Conservation (phyloP, 306 rosid genomes). For the Glycine latifolia region DNA sequence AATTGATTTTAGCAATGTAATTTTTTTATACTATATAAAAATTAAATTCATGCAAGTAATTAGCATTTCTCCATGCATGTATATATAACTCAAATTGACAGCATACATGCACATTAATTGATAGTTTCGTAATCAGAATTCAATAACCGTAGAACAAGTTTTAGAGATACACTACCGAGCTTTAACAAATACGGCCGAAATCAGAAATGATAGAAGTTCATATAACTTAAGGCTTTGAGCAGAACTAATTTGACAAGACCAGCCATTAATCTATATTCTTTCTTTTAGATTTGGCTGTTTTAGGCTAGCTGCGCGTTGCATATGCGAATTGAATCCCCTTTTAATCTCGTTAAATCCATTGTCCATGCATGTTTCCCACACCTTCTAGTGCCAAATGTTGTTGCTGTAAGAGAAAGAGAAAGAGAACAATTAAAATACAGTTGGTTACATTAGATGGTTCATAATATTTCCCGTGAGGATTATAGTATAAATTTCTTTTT, state of each 20-base stretch:
- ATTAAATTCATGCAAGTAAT: too few relatives aligned
- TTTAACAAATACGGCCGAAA: conserved; percentile 20
- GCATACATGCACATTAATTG: neutral
- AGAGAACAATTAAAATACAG: neutral
- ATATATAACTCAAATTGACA: neutral
- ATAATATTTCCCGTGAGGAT: neutral
- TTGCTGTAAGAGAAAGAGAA: conserved; percentile 40
- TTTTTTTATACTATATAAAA: too few relatives aligned
- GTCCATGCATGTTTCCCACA: conserved; percentile 66
- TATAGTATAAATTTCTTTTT: neutral
- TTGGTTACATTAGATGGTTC: neutral
- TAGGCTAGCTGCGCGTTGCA: conserved; percentile 69
- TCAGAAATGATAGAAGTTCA: conserved; percentile 30
- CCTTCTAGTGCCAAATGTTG: conserved; percentile 69
- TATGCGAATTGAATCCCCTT: conserved; percentile 51
- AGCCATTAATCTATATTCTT: conserved; percentile 45
- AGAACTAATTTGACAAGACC: neutral
- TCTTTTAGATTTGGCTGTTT: conserved; percentile 65
- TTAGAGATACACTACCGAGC: conserved; percentile 1
- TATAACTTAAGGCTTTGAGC: neutral
- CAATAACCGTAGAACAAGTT: neutral
- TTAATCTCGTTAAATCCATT: conserved; percentile 56
- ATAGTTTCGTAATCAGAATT: neutral
- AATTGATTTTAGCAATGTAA: too few relatives aligned
- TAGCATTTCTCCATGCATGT: neutral